phyloP scores from a whole-genome alignment of 345 rosid genomes.

The Linum lewisii region DNA sequence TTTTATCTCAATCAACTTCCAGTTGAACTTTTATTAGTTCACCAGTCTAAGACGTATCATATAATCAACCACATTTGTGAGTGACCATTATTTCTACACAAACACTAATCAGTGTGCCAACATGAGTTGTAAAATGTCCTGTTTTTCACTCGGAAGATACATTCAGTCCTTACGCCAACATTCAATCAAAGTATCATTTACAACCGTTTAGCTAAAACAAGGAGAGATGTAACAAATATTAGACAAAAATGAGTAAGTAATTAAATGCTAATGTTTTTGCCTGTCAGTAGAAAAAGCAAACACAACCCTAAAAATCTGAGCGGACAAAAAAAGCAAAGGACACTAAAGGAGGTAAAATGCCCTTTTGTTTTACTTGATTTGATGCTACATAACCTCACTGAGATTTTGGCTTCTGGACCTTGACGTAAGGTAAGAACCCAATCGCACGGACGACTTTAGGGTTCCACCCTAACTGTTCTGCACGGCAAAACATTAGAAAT shows the following conservation, averaged over 20 bases:
- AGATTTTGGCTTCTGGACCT: conserved; percentile 61
- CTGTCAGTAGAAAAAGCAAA: background rate
- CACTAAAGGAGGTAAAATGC: background rate
- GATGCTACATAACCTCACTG: conserved; percentile 9
- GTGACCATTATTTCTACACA: no score
- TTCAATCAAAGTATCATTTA: background rate
- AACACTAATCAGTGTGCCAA: no score
- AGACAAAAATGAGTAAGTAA: background rate
- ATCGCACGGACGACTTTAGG: conserved; percentile 48
- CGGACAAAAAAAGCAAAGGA: no score
- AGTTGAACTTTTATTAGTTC: no score
- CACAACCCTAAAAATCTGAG: background rate
- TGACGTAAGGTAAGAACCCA: conserved; percentile 73
- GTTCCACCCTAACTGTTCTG: conserved; percentile 70
- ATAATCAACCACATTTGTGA: no score
- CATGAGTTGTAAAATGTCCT: no score
- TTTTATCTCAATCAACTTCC: no score
- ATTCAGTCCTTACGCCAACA: no score
- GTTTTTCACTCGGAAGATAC: no score
- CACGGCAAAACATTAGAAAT: conserved; percentile 94
- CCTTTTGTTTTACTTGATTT: background rate
- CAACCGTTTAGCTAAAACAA: background rate
- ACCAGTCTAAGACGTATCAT: no score
- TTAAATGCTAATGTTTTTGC: background rate
- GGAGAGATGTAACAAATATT: no score